Conservation (phyloP, 805 yeast species). For the Saccharomyces mikatae region DNA sequence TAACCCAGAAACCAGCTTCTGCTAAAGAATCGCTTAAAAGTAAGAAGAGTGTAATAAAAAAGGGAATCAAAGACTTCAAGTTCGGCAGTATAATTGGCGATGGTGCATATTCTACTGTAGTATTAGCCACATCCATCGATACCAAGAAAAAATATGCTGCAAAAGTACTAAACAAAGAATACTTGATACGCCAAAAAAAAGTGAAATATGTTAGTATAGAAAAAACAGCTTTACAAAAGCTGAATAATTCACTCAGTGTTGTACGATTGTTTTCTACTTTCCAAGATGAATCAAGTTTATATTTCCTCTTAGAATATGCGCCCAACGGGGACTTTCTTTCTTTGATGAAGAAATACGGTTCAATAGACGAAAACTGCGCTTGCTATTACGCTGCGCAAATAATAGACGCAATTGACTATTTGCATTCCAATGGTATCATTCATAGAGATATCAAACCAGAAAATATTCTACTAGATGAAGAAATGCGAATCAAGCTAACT, state of each 20-base stretch:
- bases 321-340: constrained; percentile 69
- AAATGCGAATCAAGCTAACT: constrained; percentile 58
- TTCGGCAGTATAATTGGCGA: constrained; percentile 88
- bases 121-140: constrained; percentile 71
- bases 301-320: constrained; percentile 72
- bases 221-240: constrained; percentile 66
- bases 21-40: neutral
- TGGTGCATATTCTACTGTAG: constrained; percentile 92
- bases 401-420: constrained; percentile 60
- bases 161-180: constrained; percentile 67
- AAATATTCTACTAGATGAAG: constrained; percentile 57
- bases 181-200: constrained; percentile 71
- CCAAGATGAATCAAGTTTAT: constrained; percentile 66
- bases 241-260: constrained; percentile 53
- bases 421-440: constrained; percentile 68
- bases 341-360: constrained; percentile 59
- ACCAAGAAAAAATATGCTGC: constrained; percentile 72
- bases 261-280: constrained; percentile 68
- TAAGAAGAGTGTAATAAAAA: constrained; percentile 41
- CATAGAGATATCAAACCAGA: constrained; percentile 84
- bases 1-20: neutral
- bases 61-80: constrained; percentile 72
- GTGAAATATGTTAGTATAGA: constrained; percentile 81
- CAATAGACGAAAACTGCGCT: constrained; percentile 61
- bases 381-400: constrained; percentile 66